Percentiles rank a stretch among this genome's conserved stretches.
These are phyloP conservation scores for Populus davidiana DNA, from an alignment of 345 rosid genomes.

Conservation along the genomic window DNA sequence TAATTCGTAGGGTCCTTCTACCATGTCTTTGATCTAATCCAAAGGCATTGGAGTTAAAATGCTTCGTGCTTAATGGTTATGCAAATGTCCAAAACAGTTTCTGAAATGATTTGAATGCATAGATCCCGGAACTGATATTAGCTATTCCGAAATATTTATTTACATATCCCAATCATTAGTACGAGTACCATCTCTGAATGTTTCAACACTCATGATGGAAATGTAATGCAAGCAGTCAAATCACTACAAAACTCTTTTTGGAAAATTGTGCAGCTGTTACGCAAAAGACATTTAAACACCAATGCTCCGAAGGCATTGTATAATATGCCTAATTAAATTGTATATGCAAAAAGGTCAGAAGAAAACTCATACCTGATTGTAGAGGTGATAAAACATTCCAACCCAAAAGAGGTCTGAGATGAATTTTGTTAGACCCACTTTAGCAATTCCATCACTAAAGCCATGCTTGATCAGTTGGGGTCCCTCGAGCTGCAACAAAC, in stretches of 20 bases:
- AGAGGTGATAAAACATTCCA: constrained; percentile 97
- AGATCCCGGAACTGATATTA: background rate
- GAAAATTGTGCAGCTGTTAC: background rate
- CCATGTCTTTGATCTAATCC: background rate
- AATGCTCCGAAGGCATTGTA: background rate
- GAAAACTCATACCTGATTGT: constrained; percentile 66
- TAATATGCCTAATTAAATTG: background rate
- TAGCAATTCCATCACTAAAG: constrained; percentile 69
- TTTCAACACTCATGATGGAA: background rate
- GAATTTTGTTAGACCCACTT: constrained; percentile 88
- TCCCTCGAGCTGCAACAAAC: constrained; percentile 67
- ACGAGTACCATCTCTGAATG: background rate
- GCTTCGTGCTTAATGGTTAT: background rate
- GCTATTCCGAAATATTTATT: background rate
- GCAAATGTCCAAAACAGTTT: background rate
- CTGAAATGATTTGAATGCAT: background rate
- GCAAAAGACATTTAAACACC: background rate
- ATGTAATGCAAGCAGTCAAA: background rate
- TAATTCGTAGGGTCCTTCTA: background rate
- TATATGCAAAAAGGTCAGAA: background rate
- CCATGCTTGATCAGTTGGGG: constrained; percentile 79
- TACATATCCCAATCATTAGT: background rate
- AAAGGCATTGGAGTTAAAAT: background rate
- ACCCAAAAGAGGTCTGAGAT: constrained; percentile 94
- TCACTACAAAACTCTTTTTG: background rate